These are phyloP conservation scores for Spraguea lophii DNA, from an alignment of 371 early-diverging fungal species.

Conservation along the genomic window DNA sequence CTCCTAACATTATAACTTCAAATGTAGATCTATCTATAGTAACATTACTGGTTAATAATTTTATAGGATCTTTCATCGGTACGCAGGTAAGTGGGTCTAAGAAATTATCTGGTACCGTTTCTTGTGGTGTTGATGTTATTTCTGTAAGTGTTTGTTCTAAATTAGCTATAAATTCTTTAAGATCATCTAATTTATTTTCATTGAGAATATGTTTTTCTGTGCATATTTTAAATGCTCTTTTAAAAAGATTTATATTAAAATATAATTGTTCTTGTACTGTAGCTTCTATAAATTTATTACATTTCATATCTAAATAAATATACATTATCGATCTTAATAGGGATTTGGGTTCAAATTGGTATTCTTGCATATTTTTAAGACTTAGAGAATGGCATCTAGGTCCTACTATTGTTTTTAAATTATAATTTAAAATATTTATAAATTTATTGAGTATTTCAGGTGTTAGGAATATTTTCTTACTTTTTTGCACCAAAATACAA, in stretches of 20 bases:
- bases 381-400: constrained; percentile 27
- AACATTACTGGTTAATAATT: constrained; percentile 34
- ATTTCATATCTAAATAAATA: constrained; percentile 26
- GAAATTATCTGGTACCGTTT: constrained; percentile 38
- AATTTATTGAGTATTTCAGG: constrained; percentile 20
- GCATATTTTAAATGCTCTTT: constrained; percentile 31
- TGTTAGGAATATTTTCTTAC: constrained; percentile 11
- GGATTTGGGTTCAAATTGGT: constrained; percentile 30
- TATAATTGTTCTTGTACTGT: constrained; percentile 30
- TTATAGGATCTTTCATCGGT: constrained; percentile 43
- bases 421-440: constrained; percentile 38
- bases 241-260: constrained; percentile 34
- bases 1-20: constrained; percentile 41
- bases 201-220: constrained; percentile 24
- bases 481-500: constrained; percentile 9
- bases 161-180: constrained; percentile 14
- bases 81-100: constrained; percentile 44
- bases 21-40: constrained; percentile 41
- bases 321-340: constrained; percentile 18
- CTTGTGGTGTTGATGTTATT: constrained; percentile 1
- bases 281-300: constrained; percentile 16
- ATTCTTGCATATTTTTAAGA: constrained; percentile 12
- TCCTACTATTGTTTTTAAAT: constrained; percentile 36
- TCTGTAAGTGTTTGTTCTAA: constrained; percentile 5
- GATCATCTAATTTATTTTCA: constrained; percentile 15